These are phyloP conservation scores for Thalassiosira profunda DNA, from an alignment of 108 stramenopile species.

Conservation along the genomic window DNA sequence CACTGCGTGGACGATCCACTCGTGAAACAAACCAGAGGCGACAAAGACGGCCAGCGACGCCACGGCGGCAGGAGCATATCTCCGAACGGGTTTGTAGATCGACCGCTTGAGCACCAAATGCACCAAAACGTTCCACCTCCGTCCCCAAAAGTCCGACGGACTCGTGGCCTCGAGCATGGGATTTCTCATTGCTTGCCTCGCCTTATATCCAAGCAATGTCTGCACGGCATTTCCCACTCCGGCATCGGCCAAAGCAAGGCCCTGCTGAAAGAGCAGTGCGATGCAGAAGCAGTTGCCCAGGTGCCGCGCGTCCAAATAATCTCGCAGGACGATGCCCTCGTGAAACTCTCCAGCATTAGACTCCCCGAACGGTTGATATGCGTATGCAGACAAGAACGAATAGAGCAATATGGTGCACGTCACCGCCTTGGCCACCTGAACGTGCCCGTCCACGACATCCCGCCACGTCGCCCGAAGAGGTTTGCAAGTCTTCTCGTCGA, in stretches of 20 bases:
- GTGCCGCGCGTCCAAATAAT: constrained; percentile 14
- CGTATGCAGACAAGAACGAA: constrained; percentile 23
- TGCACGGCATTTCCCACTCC: background rate
- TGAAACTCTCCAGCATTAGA: constrained; percentile 19
- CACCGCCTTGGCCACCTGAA: background rate
- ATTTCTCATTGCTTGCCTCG: constrained; percentile 8
- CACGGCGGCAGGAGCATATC: constrained; percentile 7
- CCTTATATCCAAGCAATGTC: constrained; percentile 20
- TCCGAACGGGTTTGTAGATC: constrained; percentile 69
- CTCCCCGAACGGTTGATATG: constrained; percentile 34
- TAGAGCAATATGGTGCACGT: background rate
- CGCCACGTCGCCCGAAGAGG: background rate
- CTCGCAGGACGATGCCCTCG: constrained; percentile 4
- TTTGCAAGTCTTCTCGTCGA: constrained; percentile 6
- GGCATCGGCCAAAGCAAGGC: constrained; percentile 14
- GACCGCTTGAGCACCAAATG: constrained; percentile 73
- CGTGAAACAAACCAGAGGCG: constrained; percentile 77
- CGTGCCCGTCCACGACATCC: constrained; percentile 1
- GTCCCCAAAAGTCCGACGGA: constrained; percentile 78
- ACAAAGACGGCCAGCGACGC: constrained; percentile 66
- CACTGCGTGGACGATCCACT: constrained; percentile 54
- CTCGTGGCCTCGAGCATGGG: constrained; percentile 54
- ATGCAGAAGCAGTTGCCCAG: constrained; percentile 33
- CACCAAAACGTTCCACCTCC: constrained; percentile 72
- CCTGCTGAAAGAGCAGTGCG: constrained; percentile 36